Conservation (phyloP, 306 rosid genomes). For the Quercus rubra region DNA sequence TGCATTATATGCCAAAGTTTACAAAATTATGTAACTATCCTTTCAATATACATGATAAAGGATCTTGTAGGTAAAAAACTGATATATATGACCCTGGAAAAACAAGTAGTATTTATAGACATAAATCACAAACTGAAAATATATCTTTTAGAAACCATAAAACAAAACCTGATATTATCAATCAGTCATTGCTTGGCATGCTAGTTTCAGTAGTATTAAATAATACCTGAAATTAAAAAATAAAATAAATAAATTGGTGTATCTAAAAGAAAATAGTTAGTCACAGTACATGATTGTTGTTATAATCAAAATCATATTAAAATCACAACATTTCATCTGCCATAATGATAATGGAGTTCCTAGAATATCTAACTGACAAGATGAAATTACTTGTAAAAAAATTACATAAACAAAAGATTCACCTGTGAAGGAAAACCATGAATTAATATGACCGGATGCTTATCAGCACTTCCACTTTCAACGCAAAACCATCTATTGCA, state of each 20-base stretch:
- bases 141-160: neutral
- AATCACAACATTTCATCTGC: neutral
- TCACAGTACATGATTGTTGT: neutral
- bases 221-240: no score
- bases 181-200: no score
- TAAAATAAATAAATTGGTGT: no score
- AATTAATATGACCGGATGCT: slow-evolving; percentile 69
- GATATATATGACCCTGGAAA: neutral
- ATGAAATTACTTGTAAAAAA: neutral
- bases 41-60: no score
- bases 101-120: neutral
- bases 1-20: no score
- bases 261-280: neutral
- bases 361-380: neutral
- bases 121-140: neutral
- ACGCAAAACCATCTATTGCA: slow-evolving; percentile 91
- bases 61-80: no score
- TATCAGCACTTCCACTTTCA: slow-evolving; percentile 71
- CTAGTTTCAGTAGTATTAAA: no score
- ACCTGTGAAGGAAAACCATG: slow-evolving; percentile 98
- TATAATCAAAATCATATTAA: neutral
- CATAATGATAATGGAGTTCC: neutral
- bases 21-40: no score
- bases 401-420: slow-evolving; percentile 12
- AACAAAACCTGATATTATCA: no score